Percentiles rank a stretch among this genome's conserved stretches.
Conservation (phyloP, 495 filamentous ascomycete genomes). For the Cercophora samala region DNA sequence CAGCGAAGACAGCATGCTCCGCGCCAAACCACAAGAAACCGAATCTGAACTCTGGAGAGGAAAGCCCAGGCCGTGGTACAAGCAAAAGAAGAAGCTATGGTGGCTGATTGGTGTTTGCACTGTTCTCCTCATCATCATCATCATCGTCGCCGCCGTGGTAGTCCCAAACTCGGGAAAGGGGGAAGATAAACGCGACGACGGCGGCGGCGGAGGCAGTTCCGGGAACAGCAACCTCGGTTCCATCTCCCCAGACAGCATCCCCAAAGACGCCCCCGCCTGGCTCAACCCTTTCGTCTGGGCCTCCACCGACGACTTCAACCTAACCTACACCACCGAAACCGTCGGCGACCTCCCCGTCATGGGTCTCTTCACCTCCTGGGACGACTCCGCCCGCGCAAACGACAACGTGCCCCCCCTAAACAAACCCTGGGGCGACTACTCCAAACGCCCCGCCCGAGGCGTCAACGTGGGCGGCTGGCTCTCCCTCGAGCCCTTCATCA, state of each 20-base stretch:
- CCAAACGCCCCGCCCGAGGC: constrained; percentile 73
- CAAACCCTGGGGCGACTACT: constrained; percentile 70
- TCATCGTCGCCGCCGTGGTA: constrained; percentile 70
- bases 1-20: constrained; percentile 27
- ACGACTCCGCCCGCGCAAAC: constrained; percentile 77
- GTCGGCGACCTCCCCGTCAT: constrained; percentile 85
- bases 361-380: constrained; percentile 83
- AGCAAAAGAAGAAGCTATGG: constrained; percentile 50
- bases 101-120: constrained; percentile 51
- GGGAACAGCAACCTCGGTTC: constrained; percentile 55
- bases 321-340: constrained; percentile 83
- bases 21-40: constrained; percentile 15
- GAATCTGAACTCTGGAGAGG: constrained; percentile 25
- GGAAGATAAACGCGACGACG: constrained; percentile 21
- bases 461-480: constrained; percentile 97
- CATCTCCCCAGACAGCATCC: constrained; percentile 61
- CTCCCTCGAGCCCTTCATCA: constrained; percentile 90
- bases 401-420: constrained; percentile 74
- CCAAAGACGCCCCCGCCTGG: constrained; percentile 65
- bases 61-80: constrained; percentile 23
- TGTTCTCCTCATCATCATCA: constrained; percentile 63
- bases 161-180: constrained; percentile 53
- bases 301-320: constrained; percentile 86
- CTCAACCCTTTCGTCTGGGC: constrained; percentile 93
- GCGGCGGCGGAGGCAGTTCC: constrained; percentile 25